Percentiles rank a stretch among this genome's conserved stretches.
Conservation (phyloP, 1,139 yeast species). For the Magnusiomyces sp. region DNA sequence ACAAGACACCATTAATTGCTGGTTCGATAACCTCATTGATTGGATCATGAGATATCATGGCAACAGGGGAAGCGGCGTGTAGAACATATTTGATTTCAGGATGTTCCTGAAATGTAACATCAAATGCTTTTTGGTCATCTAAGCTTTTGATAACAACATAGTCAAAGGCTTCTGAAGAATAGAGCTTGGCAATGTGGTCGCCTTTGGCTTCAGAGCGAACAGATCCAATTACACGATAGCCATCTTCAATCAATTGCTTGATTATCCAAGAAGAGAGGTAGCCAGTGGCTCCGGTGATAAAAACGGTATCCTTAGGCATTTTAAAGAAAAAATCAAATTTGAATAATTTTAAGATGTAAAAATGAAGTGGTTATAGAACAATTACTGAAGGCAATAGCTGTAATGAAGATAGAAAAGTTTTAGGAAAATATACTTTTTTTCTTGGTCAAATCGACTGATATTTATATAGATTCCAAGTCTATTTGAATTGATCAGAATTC, state of each 20-base stretch:
- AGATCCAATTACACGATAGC: constrained; percentile 47
- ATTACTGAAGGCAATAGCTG: too few relatives aligned
- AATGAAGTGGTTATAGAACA: too few relatives aligned
- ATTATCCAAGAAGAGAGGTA: constrained; percentile 47
- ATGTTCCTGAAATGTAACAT: constrained; percentile 39
- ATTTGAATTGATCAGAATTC: too few relatives aligned
- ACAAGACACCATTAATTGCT: constrained; percentile 17
- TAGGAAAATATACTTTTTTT: too few relatives aligned
- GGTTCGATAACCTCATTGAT: constrained; percentile 24
- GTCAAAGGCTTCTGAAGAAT: constrained; percentile 28
- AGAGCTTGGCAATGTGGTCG: constrained; percentile 32
- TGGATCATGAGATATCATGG: constrained; percentile 33
- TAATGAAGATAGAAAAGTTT: too few relatives aligned
- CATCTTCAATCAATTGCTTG: constrained; percentile 27
- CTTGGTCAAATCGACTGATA: too few relatives aligned
- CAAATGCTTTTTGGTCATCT: constrained; percentile 40
- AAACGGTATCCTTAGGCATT: constrained; percentile 24
- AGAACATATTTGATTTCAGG: constrained; percentile 44
- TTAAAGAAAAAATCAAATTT: too few relatives aligned
- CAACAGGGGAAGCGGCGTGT: constrained; percentile 50
- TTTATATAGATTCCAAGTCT: too few relatives aligned
- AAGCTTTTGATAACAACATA: constrained; percentile 43
- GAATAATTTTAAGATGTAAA: too few relatives aligned
- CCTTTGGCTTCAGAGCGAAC: constrained; percentile 45
- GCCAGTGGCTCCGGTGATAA: constrained; percentile 53